Conservation (phyloP, 805 yeast species). For the Tetrapisispora taiwanensis region DNA sequence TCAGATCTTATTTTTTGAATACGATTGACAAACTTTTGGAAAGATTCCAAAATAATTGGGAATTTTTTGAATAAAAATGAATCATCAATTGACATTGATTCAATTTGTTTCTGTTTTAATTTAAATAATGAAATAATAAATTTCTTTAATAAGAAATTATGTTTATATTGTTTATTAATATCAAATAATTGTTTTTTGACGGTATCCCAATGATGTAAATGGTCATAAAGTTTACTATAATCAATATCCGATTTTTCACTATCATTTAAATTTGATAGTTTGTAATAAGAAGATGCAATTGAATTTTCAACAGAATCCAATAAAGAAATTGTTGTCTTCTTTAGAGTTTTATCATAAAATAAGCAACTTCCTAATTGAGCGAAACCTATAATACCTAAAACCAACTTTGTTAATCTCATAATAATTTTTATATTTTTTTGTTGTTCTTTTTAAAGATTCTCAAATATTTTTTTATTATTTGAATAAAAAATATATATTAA, state of each 20-base stretch:
- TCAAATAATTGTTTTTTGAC: background rate
- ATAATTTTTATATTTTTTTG: background rate
- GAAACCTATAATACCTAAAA: background rate
- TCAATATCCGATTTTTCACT: background rate
- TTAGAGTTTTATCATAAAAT: background rate
- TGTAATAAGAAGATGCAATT: background rate
- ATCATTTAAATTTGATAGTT: background rate
- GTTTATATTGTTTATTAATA: background rate
- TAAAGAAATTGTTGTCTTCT: background rate
- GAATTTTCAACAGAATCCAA: background rate
- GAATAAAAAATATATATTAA: too few relatives aligned
- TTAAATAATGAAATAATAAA: background rate
- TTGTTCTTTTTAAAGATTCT: too few relatives aligned
- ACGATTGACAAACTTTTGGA: background rate
- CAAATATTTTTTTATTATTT: too few relatives aligned
- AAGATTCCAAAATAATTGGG: background rate
- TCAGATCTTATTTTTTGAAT: background rate
- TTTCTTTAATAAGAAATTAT: background rate
- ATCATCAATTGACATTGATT: background rate
- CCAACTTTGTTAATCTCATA: background rate
- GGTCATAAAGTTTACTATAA: background rate
- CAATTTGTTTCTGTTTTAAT: background rate
- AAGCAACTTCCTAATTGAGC: background rate
- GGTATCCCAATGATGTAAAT: background rate
- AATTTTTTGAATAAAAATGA: background rate